Evolutionary conservation across 225 moss, liverwort and hornwort genomes (phyloP).

Genomic region (Climacium dendroides): DNA sequence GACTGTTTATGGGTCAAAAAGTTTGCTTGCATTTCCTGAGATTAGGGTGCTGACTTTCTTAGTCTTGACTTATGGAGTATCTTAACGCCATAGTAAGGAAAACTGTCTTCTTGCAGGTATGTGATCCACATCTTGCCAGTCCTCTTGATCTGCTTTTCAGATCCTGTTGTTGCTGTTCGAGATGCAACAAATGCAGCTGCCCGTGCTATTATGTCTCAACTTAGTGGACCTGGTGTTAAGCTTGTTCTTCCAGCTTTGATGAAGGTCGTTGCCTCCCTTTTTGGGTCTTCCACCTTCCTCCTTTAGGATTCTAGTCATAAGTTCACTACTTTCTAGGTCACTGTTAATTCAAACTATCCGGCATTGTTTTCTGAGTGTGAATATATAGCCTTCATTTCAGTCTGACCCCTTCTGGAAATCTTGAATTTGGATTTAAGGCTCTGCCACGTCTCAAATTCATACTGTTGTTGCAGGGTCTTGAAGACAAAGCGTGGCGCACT

Average conservation of each 20-base stretch:
- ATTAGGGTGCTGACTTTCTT: neutral
- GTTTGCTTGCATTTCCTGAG: neutral
- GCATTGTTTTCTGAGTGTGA: neutral
- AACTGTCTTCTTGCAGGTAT: slow-evolving; percentile 50
- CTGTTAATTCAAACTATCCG: neutral
- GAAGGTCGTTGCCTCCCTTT: slow-evolving; percentile 37
- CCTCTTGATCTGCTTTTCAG: slow-evolving; percentile 93
- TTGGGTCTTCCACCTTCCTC: neutral
- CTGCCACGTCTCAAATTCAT: neutral
- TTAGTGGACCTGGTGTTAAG: slow-evolving; percentile 95
- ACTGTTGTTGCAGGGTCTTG: slow-evolving; percentile 50
- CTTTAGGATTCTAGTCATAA: neutral
- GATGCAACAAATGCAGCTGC: slow-evolving; percentile 92
- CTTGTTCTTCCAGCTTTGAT: slow-evolving; percentile 94
- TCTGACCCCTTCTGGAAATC: neutral
- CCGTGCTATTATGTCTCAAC: slow-evolving; percentile 97
- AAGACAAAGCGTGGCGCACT: slow-evolving; percentile 99
- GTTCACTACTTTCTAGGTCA: neutral
- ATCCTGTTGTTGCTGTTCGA: slow-evolving; percentile 96
- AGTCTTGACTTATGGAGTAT: neutral
- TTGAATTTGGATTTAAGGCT: neutral
- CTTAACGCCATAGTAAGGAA: neutral
- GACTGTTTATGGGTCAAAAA: neutral
- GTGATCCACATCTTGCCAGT: slow-evolving; percentile 92
- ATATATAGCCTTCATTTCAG: neutral